Percentiles rank a stretch among this genome's conserved stretches.
These are phyloP conservation scores for Colletotrichum eleusines DNA, from an alignment of 2,329 filamentous ascomycete genomes.

Conservation along the genomic window DNA sequence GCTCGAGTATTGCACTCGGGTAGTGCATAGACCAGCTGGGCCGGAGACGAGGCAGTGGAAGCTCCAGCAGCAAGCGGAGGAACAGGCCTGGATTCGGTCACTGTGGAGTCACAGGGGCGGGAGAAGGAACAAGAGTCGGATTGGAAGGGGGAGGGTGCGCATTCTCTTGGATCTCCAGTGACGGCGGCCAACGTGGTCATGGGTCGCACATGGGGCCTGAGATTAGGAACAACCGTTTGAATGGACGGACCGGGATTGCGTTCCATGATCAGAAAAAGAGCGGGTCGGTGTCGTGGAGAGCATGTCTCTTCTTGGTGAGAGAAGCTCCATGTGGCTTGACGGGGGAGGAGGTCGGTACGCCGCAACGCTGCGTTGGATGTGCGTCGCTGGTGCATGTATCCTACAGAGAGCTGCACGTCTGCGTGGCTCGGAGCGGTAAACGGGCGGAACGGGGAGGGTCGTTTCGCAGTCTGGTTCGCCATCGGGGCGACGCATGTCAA, in stretches of 20 bases:
- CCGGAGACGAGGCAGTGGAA: slow-evolving; percentile 23
- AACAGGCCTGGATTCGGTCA: slow-evolving; percentile 29
- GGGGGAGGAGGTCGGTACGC: slow-evolving; percentile 4
- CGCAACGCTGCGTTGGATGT: slow-evolving; percentile 39
- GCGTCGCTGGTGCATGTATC: slow-evolving; percentile 26
- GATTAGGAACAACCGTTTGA: slow-evolving; percentile 42
- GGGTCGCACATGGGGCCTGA: slow-evolving; percentile 40
- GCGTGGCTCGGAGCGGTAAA: slow-evolving; percentile 40
- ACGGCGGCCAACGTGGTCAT: slow-evolving; percentile 41
- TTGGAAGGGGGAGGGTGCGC: not conserved
- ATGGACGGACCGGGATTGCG: slow-evolving; percentile 26
- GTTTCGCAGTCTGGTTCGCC: slow-evolving; percentile 29
- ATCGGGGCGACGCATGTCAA: slow-evolving; percentile 21
- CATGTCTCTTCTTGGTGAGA: slow-evolving; percentile 3
- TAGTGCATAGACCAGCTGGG: not conserved
- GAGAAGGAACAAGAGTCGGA: slow-evolving; percentile 26
- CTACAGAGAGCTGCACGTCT: slow-evolving; percentile 34
- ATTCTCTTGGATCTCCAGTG: slow-evolving; percentile 32
- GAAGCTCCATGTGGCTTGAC: slow-evolving; percentile 6
- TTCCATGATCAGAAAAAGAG: slow-evolving; percentile 20
- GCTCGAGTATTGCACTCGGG: slow-evolving; percentile 1
- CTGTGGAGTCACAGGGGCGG: slow-evolving; percentile 24
- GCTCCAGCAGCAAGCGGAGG: slow-evolving; percentile 11
- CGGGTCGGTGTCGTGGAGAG: slow-evolving; percentile 1
- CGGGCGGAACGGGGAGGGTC: slow-evolving; percentile 34